These are phyloP conservation scores for Stemphylium beticola DNA, from an alignment of 2,329 filamentous ascomycete genomes.

Conservation along the genomic window DNA sequence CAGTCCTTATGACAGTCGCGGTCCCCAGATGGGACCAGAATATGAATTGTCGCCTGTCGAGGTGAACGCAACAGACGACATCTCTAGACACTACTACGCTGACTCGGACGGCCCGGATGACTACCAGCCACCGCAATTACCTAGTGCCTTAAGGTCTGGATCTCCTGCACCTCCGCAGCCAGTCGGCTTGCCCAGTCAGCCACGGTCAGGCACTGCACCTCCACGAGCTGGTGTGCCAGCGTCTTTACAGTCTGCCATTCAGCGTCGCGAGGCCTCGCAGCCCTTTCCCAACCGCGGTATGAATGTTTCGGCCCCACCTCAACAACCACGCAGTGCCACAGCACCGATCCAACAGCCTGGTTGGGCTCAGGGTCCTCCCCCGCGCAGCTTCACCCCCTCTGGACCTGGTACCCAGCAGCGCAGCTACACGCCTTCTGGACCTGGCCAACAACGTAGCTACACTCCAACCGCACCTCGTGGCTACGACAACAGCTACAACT, in stretches of 20 bases:
- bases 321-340: slow-evolving; percentile 44
- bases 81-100: slow-evolving; percentile 24
- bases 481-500: slow-evolving; percentile 27
- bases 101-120: slow-evolving; percentile 27
- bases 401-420: background rate
- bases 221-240: slow-evolving; percentile 43
- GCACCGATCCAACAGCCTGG: slow-evolving; percentile 41
- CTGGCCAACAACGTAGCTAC: slow-evolving; percentile 10
- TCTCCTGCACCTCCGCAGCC: slow-evolving; percentile 35
- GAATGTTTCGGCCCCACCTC: slow-evolving; percentile 23
- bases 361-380: slow-evolving; percentile 29
- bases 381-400: slow-evolving; percentile 27
- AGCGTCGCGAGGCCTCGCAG: slow-evolving; percentile 44
- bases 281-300: slow-evolving; percentile 39
- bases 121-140: slow-evolving; percentile 35
- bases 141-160: slow-evolving; percentile 33
- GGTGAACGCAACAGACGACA: slow-evolving; percentile 26
- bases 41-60: slow-evolving; percentile 48
- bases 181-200: slow-evolving; percentile 27
- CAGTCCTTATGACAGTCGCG: slow-evolving; percentile 41
- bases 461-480: slow-evolving; percentile 25
- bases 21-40: slow-evolving; percentile 29
- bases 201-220: slow-evolving; percentile 29
- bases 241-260: slow-evolving; percentile 45
- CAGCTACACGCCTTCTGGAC: slow-evolving; percentile 8